phyloP scores from a whole-genome alignment of 2,329 filamentous ascomycete species.

The Spiromastix sp. region DNA sequence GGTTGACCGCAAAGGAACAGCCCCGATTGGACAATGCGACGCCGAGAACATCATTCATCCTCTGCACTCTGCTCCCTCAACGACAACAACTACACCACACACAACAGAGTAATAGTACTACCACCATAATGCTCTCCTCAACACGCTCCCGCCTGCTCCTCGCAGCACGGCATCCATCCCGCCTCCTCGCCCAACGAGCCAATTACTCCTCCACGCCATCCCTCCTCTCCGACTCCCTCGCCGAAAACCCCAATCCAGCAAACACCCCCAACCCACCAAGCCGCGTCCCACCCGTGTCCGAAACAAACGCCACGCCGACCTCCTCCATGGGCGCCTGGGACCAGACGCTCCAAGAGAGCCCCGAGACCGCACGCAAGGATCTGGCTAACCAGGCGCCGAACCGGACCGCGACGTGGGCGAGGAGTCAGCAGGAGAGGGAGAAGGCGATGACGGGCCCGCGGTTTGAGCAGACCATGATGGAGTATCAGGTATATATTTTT shows the following conservation, averaged over 20 bases:
- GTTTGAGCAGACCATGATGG: constrained; percentile 95
- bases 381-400: constrained; percentile 75
- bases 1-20: not conserved
- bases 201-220: constrained; percentile 35
- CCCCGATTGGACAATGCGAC: constrained; percentile 4
- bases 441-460: constrained; percentile 85
- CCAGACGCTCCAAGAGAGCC: constrained; percentile 44
- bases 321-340: constrained; percentile 41
- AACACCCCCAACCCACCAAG: constrained; percentile 48
- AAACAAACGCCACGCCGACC: constrained; percentile 48
- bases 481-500: constrained; percentile 61
- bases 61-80: too few relatives aligned
- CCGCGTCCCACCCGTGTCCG: constrained; percentile 43
- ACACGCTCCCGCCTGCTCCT: constrained; percentile 36
- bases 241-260: constrained; percentile 34
- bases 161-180: constrained; percentile 26
- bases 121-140: constrained; percentile 34
- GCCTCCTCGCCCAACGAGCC: constrained; percentile 20
- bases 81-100: too few relatives aligned
- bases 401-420: constrained; percentile 67
- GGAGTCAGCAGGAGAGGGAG: constrained; percentile 70
- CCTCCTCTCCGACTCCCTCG: constrained; percentile 18
- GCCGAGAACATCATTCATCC: too few relatives aligned
- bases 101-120: constrained; percentile 14
- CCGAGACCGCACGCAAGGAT: constrained; percentile 44